Conservation (phyloP, 2,329 filamentous ascomycete genomes). For the Sordariomycetes sp. region DNA sequence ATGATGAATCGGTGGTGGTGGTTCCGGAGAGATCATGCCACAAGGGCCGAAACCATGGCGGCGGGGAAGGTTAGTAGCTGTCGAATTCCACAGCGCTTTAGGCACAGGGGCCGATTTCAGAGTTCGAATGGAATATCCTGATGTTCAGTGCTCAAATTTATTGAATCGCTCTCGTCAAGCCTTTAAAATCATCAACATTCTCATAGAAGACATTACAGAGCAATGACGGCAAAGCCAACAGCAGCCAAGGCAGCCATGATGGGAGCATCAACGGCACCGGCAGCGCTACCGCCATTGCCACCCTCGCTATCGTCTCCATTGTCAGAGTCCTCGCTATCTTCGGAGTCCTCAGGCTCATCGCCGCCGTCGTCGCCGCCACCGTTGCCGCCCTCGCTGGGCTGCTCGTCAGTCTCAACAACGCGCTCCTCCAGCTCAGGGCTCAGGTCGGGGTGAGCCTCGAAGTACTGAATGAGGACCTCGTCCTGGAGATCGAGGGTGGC, state of each 20-base stretch:
- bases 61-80: too few relatives aligned
- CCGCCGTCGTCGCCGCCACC: not conserved
- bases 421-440: constrained; percentile 36
- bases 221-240: constrained; percentile 1
- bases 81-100: too few relatives aligned
- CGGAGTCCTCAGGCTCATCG: not conserved
- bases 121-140: too few relatives aligned
- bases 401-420: constrained; percentile 12
- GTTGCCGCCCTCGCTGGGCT: constrained; percentile 2
- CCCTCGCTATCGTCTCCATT: not conserved
- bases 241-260: constrained; percentile 4
- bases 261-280: constrained; percentile 3
- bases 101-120: too few relatives aligned
- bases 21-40: too few relatives aligned
- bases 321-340: not conserved
- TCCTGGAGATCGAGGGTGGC: constrained; percentile 42
- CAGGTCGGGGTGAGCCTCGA: constrained; percentile 37
- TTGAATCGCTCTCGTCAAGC: too few relatives aligned
- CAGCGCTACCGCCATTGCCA: constrained; percentile 2
- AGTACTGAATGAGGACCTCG: constrained; percentile 42
- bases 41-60: too few relatives aligned
- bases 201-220: too few relatives aligned
- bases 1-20: too few relatives aligned
- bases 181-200: too few relatives aligned
- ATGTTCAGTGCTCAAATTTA: too few relatives aligned